phyloP scores from a whole-genome alignment of 208 protist species.

The Trypanosoma avium region DNA sequence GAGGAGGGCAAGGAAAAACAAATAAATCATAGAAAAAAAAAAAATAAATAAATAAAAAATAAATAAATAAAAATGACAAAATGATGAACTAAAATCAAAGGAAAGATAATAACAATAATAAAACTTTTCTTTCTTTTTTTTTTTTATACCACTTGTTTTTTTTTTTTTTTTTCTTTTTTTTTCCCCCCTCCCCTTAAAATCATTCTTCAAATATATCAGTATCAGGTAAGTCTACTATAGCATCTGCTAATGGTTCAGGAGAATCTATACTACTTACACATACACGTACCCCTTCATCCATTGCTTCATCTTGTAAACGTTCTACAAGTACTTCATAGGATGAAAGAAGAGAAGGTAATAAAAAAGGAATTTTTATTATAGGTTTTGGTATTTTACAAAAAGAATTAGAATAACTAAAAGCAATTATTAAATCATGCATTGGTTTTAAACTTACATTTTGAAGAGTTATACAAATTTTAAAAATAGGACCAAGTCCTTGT shows the following conservation, averaged over 20 bases:
- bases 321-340: conserved; percentile 61
- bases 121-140: too few relatives aligned
- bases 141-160: too few relatives aligned
- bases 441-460: conserved; percentile 69
- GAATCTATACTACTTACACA: conserved; percentile 33
- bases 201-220: conserved; percentile 52
- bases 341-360: conserved; percentile 70
- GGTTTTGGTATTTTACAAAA: conserved; percentile 62
- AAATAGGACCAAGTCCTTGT: conserved; percentile 91
- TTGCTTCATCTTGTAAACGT: conserved; percentile 51
- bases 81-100: not conserved
- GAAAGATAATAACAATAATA: too few relatives aligned
- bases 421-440: conserved; percentile 58
- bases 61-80: conserved; percentile 5
- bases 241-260: conserved; percentile 48
- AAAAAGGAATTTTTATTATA: conserved; percentile 52
- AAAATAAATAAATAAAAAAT: not conserved
- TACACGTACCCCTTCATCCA: conserved; percentile 65
- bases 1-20: not conserved
- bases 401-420: conserved; percentile 49
- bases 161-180: too few relatives aligned
- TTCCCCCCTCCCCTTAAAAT: too few relatives aligned
- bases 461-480: conserved; percentile 81
- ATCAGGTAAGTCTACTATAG: conserved; percentile 84
- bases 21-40: conserved; percentile 3